A percentile compares a stretch with the other conserved stretches of the same genome.
Conservation (phyloP, 2,329 filamentous ascomycete species). For the Nemania serpens region DNA sequence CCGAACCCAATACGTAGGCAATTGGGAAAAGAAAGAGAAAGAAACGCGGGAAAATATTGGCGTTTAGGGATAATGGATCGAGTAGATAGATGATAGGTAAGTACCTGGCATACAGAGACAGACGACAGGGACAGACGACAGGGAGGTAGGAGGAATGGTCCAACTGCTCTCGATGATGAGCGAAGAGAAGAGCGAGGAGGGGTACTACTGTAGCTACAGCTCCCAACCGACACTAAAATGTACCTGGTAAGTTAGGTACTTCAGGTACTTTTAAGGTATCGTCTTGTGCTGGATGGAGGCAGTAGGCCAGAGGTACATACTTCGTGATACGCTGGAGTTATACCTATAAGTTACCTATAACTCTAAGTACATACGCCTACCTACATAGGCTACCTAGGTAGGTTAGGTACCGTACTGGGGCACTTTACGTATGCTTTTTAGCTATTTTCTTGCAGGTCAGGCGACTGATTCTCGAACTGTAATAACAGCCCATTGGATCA, state of each 20-base stretch:
- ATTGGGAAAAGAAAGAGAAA: conserved; percentile 14
- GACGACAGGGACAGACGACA: background rate
- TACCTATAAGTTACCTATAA: conserved; percentile 3
- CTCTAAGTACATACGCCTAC: no score
- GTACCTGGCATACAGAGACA: conserved; percentile 12
- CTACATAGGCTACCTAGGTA: background rate
- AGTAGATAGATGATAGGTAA: conserved; percentile 8
- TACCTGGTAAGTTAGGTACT: background rate
- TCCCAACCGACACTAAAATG: background rate
- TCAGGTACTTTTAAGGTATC: background rate
- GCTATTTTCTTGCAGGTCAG: conserved; percentile 32
- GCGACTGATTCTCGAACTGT: conserved; percentile 28
- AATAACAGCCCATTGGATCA: conserved; percentile 21
- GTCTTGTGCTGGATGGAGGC: conserved; percentile 1
- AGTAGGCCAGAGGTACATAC: conserved; percentile 2
- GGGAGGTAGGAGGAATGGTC: conserved; percentile 9
- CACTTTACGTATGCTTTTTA: conserved; percentile 22
- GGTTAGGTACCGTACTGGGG: conserved; percentile 9
- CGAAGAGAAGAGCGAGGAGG: conserved; percentile 25
- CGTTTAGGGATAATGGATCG: conserved; percentile 13
- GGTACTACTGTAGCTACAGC: conserved; percentile 10
- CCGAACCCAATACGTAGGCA: conserved; percentile 11
- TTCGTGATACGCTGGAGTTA: conserved; percentile 10
- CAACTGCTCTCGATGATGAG: conserved; percentile 13
- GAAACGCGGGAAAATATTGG: conserved; percentile 20